Conservation (phyloP, 371 early-diverging fungal species). For the Haplosporangium sp. region DNA sequence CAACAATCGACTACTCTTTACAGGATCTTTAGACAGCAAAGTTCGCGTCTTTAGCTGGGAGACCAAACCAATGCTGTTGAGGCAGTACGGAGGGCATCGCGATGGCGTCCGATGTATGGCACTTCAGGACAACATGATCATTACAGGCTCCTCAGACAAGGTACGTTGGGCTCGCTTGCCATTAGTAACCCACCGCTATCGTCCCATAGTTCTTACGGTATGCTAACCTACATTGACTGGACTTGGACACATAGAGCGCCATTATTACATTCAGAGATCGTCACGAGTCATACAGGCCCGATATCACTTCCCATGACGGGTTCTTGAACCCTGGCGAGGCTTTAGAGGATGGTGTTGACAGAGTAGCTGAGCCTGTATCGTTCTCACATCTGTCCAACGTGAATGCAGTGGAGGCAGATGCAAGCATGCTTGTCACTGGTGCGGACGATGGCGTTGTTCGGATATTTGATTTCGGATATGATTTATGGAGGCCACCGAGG, state of each 20-base stretch:
- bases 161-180: neutral
- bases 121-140: slow-evolving; percentile 45
- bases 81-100: slow-evolving; percentile 39
- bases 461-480: slow-evolving; percentile 48
- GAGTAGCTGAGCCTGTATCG: slow-evolving; percentile 27
- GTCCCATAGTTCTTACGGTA: too few relatives aligned
- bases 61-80: slow-evolving; percentile 41
- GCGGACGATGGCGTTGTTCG: slow-evolving; percentile 42
- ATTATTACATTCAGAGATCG: slow-evolving; percentile 42
- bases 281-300: slow-evolving; percentile 15
- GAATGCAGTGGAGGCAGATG: slow-evolving; percentile 42
- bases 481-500: slow-evolving; percentile 46
- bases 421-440: slow-evolving; percentile 42
- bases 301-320: neutral
- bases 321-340: slow-evolving; percentile 5
- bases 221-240: too few relatives aligned
- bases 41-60: slow-evolving; percentile 49
- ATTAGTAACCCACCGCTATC: too few relatives aligned
- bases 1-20: slow-evolving; percentile 32
- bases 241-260: slow-evolving; percentile 13
- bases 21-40: slow-evolving; percentile 41
- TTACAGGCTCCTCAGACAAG: slow-evolving; percentile 51
- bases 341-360: neutral
- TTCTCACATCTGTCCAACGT: slow-evolving; percentile 25
- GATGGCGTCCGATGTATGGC: slow-evolving; percentile 39